These are phyloP conservation scores for Thymus mandschuricus DNA, from an alignment of 257 asterid species.

Conservation along the genomic window DNA sequence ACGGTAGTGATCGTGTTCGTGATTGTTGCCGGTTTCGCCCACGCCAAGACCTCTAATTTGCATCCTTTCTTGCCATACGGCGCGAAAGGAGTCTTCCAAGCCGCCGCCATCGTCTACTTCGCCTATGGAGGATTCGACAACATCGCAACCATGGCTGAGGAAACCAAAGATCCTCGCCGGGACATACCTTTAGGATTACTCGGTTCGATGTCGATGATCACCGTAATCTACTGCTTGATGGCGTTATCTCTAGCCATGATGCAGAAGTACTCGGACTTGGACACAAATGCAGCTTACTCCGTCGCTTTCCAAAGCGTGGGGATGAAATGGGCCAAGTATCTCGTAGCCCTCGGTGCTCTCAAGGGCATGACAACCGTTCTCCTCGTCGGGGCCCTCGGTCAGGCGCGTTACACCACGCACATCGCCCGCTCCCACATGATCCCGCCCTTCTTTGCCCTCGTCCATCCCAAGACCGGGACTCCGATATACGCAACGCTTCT, in stretches of 20 bases:
- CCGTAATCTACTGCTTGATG: conserved; percentile 64
- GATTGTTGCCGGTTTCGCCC: conserved; percentile 57
- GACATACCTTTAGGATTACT: conserved; percentile 64
- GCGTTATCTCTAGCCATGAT: conserved; percentile 60
- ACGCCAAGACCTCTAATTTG: conserved; percentile 50
- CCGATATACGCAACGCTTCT: conserved; percentile 62
- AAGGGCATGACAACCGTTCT: conserved; percentile 70
- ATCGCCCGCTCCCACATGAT: conserved; percentile 67
- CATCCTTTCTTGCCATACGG: conserved; percentile 56
- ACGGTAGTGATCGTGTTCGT: conserved; percentile 55
- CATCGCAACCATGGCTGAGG: conserved; percentile 70
- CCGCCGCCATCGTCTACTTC: conserved; percentile 61
- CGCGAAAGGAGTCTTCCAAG: conserved; percentile 57
- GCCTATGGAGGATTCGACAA: conserved; percentile 61
- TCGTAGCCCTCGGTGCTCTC: conserved; percentile 62
- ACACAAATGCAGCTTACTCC: conserved; percentile 54
- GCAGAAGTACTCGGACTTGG: conserved; percentile 55
- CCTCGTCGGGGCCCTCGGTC: conserved; percentile 59
- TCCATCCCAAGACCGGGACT: conserved; percentile 67
- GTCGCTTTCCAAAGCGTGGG: conserved; percentile 63
- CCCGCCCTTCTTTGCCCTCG: conserved; percentile 66
- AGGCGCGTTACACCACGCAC: conserved; percentile 63
- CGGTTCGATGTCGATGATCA: conserved; percentile 72
- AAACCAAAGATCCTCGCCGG: conserved; percentile 50
- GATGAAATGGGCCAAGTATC: conserved; percentile 63